Evolutionary conservation across 2,329 filamentous ascomycete genomes (phyloP), one percentile per base, ranked within the genome.

Genomic region (Bipolaris bicolor): DNA sequence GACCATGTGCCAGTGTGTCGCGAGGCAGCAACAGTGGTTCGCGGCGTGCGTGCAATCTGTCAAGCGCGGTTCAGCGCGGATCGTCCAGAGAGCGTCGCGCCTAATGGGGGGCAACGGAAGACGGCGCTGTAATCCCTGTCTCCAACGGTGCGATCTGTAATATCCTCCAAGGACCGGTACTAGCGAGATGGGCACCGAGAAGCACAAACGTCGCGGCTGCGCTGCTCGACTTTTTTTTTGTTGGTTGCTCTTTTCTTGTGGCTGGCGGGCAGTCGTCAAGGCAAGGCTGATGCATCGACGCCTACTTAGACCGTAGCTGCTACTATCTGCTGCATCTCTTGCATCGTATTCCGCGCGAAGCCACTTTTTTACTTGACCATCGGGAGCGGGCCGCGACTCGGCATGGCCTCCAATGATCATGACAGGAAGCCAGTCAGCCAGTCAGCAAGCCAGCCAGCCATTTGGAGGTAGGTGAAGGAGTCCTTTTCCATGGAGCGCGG

Each of bases 281-380:
- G 53, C n/a, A n/a, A 31, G 52, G 26, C 46, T n/a, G 45, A 49
- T 62, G 63, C 63, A 59, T 60, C 37, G 58, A 58, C 58, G 62
- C 61, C 61, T 60, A 55, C 53, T 61, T 59, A 47, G 45, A 51
- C 18, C 44, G 29, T 31, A 31, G 29, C 29, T 31, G 10, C 29
- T 31, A 31, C 29, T 11, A 31, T 31, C 44, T 18, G 43, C 50
- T 49, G 49, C 49, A 24, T 48, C 49, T 46, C 49, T 54, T 43
- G 15, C 54, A 57, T 47, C 29, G 49, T 39, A 56, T 58, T 39
- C 55, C 52, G 47, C 48, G 49, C 56, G 47, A 44, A 49, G 49
- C 49, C 55, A 56, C 43, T 31, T 29, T 29, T 26, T 9, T 31
- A 13, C 29, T 52, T 44, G 29, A 57, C 44, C 20, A 57, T 37